Conservation (phyloP, 345 rosid genomes). For the Kandelia obovata region DNA sequence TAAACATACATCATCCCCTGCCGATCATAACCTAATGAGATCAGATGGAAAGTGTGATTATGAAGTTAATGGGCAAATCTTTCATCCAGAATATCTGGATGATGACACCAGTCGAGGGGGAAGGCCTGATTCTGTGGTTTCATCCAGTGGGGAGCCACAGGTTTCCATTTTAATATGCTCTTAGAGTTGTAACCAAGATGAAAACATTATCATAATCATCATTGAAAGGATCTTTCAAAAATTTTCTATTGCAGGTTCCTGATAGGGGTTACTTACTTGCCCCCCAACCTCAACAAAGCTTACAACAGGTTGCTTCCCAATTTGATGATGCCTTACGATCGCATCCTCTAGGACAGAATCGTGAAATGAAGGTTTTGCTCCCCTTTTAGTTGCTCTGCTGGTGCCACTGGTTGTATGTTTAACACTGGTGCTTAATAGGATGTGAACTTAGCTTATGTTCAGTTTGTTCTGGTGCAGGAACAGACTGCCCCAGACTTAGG, state of each 20-base stretch:
- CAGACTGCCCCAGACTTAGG: conserved; percentile 32
- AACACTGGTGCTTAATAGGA: neutral
- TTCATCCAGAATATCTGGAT: conserved; percentile 50
- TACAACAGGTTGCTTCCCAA: conserved; percentile 66
- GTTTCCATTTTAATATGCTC: conserved; percentile 26
- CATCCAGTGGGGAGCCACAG: conserved; percentile 60
- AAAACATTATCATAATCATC: neutral
- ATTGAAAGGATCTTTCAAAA: conserved; percentile 9
- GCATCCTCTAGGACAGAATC: conserved; percentile 41
- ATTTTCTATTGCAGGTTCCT: conserved; percentile 40
- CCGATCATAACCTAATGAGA: conserved; percentile 42
- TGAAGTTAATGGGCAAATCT: conserved; percentile 52
- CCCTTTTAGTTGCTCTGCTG: conserved; percentile 6
- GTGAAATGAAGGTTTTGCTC: conserved; percentile 53
- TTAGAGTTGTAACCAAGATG: conserved; percentile 8
- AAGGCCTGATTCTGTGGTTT: conserved; percentile 43
- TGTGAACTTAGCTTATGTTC: conserved; percentile 11
- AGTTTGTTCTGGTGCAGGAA: conserved; percentile 41
- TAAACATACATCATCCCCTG: conserved; percentile 49
- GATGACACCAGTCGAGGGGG: conserved; percentile 46
- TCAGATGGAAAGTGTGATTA: conserved; percentile 56
- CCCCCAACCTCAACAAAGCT: conserved; percentile 46
- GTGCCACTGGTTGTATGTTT: conserved; percentile 9
- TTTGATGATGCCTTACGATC: conserved; percentile 55
- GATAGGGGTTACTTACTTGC: conserved; percentile 43